These are phyloP conservation scores for Torulaspora maleeae DNA, from an alignment of 805 yeast species.

Conservation along the genomic window DNA sequence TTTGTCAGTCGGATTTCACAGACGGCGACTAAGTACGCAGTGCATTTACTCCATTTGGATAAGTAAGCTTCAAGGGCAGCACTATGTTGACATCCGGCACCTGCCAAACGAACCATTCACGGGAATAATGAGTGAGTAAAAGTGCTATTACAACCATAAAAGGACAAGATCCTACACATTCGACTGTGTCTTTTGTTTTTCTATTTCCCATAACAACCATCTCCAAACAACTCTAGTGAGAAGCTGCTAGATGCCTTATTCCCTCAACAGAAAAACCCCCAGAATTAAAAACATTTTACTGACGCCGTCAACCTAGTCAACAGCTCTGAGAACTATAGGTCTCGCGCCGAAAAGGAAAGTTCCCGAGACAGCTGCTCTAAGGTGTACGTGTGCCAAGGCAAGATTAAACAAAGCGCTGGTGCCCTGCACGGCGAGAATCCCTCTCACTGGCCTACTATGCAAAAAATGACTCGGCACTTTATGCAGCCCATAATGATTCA, in stretches of 20 bases:
- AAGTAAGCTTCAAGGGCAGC: slow-evolving; percentile 1
- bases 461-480: background rate
- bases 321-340: background rate
- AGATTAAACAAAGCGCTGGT: background rate
- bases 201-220: slow-evolving; percentile 1
- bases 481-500: too few relatives aligned
- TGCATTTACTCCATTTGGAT: slow-evolving; percentile 5
- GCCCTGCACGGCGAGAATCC: background rate
- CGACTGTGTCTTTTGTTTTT: background rate
- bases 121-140: slow-evolving; percentile 3
- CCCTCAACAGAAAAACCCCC: background rate
- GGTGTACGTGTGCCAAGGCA: background rate
- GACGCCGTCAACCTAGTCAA: too few relatives aligned
- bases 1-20: background rate
- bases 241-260: background rate
- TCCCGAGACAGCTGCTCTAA: background rate
- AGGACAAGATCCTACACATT: background rate
- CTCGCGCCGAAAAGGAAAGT: background rate
- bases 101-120: background rate
- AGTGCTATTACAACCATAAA: background rate
- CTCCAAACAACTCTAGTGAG: background rate
- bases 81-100: background rate
- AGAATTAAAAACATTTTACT: background rate
- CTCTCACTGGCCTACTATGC: background rate
- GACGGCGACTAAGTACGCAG: background rate